Evolutionary conservation across 2,329 filamentous ascomycete species (phyloP).

Genomic region (Aspergillus pseudonomiae): DNA sequence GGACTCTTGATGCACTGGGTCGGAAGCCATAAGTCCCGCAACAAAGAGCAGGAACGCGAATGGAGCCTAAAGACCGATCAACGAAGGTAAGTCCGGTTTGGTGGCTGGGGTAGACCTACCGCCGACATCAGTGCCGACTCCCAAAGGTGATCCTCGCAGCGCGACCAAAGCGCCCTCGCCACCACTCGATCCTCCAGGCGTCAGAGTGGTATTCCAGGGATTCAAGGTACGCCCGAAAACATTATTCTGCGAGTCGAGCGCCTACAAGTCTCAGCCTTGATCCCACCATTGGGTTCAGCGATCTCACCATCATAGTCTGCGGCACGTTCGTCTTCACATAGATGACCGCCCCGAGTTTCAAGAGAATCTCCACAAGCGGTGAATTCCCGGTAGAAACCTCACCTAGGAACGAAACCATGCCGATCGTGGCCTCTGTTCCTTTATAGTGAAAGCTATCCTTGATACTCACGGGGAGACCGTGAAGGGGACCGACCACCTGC

Average conservation of each 20-base stretch:
- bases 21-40: conserved; percentile 37
- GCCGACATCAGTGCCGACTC: conserved; percentile 66
- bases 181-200: conserved; percentile 42
- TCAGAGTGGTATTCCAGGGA: conserved; percentile 38
- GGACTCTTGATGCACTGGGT: conserved; percentile 31
- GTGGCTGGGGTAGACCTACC: conserved; percentile 15
- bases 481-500: conserved; percentile 30
- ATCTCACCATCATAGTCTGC: conserved; percentile 60
- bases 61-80: conserved; percentile 24
- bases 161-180: conserved; percentile 64
- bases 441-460: conserved; percentile 40
- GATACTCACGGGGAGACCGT: conserved; percentile 35
- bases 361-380: conserved; percentile 23
- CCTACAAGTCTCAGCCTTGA: conserved; percentile 13
- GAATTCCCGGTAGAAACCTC: conserved; percentile 21
- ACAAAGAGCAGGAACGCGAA: conserved; percentile 36
- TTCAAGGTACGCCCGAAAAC: conserved; percentile 47
- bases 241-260: conserved; percentile 45
- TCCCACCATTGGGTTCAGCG: conserved; percentile 5
- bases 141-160: conserved; percentile 62
- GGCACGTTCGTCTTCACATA: conserved; percentile 56
- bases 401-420: conserved; percentile 20
- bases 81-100: background rate
- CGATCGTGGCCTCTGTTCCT: conserved; percentile 22
- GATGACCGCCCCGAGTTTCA: conserved; percentile 43